Evolutionary conservation across 2,329 filamentous ascomycete species (phyloP).

Genomic region (Ophiostoma ips): DNA sequence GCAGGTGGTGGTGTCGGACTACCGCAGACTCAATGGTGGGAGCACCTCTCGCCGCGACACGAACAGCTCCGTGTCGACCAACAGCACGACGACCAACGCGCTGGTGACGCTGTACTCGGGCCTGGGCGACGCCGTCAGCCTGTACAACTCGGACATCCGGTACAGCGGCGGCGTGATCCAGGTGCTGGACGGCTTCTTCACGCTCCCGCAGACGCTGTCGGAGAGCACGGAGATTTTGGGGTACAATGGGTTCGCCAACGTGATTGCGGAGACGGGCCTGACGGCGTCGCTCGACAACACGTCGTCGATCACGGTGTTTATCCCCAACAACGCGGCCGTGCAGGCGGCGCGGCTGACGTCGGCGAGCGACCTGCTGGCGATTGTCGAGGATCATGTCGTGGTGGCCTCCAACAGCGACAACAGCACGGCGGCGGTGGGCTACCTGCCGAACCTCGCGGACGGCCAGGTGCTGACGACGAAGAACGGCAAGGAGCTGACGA

Average conservation of each 20-base stretch:
- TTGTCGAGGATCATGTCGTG: constrained; percentile 10
- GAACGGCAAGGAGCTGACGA: constrained; percentile 8
- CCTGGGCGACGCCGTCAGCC: constrained; percentile 7
- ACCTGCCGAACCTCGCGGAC: constrained; percentile 9
- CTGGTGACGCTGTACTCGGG: constrained; percentile 11
- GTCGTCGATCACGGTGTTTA: constrained; percentile 10
- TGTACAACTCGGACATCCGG: constrained; percentile 10
- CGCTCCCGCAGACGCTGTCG: constrained; percentile 8
- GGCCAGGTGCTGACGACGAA: constrained; percentile 10
- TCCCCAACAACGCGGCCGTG: constrained; percentile 11
- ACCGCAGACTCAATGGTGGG: constrained; percentile 1
- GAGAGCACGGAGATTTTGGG: constrained; percentile 6
- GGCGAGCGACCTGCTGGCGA: neutral
- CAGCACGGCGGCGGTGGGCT: constrained; percentile 3
- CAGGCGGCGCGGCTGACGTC: constrained; percentile 8
- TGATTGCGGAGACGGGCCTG: constrained; percentile 3
- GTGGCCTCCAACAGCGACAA: neutral
- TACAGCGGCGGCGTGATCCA: constrained; percentile 8
- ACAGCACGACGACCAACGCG: constrained; percentile 3
- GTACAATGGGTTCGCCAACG: constrained; percentile 9
- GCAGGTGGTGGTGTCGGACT: constrained; percentile 11
- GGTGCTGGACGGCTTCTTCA: constrained; percentile 10
- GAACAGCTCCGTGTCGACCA: constrained; percentile 6
- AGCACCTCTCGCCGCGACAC: neutral
- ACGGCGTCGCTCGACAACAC: constrained; percentile 8